Evolutionary conservation across 140 eudicot genomes (phyloP), one percentile per base, ranked within the genome.

Genomic region (Stevia rebaudiana): DNA sequence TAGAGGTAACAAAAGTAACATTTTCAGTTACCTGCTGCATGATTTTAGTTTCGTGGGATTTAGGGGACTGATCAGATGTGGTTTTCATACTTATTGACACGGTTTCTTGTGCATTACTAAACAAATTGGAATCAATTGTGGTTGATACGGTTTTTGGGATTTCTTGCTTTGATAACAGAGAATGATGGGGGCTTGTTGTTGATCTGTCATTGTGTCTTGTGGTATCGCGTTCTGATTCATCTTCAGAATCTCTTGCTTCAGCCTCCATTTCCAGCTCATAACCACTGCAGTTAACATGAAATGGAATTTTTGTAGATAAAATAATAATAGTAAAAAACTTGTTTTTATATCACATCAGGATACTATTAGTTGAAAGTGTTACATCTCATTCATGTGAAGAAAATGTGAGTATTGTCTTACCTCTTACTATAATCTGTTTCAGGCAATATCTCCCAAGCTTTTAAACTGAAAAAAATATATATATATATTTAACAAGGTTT

Each of bases 211-310:
- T 43, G 61, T 40, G 54, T 78, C 82, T 48, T 41, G 58, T 8
- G 48, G 76, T 50, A 49, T 44, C 1, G 8, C 76, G 80, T 77
- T 66, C 89, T 30, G 70, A 61, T 70, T 84, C 95, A 9, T 84
- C 95, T 50, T 92, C 97, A 31, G 94, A 81, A 80, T 86, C 97
- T 80, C 78, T 79, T 54, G 90, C 98, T 83, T 91, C 85, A 59
- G 89, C 83, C 52, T 88, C 94, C 90, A 83, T 70, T 74, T 88
- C 97, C 82, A 94, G 53, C 69, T 94, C 97, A 70, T 75, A 81
- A 41, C 86, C 83, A 83, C 99, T 94, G 83, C 39, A 16, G 30
- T 50, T 19, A 46, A 43, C 4, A 75, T 22, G 42, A 67, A 25
- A 67, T 25, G 9, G 22, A 3, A 2, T 57, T 54, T 33, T 0